Base-by-base conservation (phyloP, 2,329 filamentous ascomycete genomes). In the Torrubiellomyces zombiae region DNA sequence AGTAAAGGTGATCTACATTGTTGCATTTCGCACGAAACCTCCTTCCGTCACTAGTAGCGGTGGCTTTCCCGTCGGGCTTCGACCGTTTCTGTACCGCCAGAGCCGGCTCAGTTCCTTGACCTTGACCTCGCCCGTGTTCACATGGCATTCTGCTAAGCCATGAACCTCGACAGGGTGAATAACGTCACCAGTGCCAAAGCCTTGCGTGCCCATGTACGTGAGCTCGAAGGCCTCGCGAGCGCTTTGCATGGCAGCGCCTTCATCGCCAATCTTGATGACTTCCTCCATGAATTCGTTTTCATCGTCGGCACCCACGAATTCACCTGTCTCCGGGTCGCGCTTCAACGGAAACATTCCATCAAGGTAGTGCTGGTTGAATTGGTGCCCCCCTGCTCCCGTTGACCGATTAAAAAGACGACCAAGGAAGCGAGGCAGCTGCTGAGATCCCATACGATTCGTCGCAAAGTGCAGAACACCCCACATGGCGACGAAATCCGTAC, bases 391-490 rank as follows among this genome's bases (percentile, higher is more conserved):
- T 3, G 54, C 50, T 5, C 51, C 43, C 15, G 53, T 53, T 1
- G 56, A 51, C 10, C 66, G 58, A 7, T 58, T 56, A 40, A 76
- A 75, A n/a, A 75, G 57, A 10, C 62, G 54, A 7, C 67, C 67
- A 19, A 72, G 56, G 40, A 74, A 75, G 21, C 69, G 60, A 25
- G 70, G 67, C 32, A 73, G 58, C 21, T 56, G 47, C 13, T 44
- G 48, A 1, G 44, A 48, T 11, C 38, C 40, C 41, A 51, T 45
- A 9, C 29, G 34, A 25, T 63, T 60, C 15, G 51, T 58, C 2
- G 60, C 57, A 40, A 79, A 82, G 43, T 78, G 64, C 18, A 86
- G 54, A 5, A 83, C 68, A 2, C 80, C 80, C 62, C 75, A 80
- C 7, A 71, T 53, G 4, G 77, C 65, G 3, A 86, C 77, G 35